Evolutionary conservation across 2,329 filamentous ascomycete species (phyloP).

Genomic region (Cercospora canescens): DNA sequence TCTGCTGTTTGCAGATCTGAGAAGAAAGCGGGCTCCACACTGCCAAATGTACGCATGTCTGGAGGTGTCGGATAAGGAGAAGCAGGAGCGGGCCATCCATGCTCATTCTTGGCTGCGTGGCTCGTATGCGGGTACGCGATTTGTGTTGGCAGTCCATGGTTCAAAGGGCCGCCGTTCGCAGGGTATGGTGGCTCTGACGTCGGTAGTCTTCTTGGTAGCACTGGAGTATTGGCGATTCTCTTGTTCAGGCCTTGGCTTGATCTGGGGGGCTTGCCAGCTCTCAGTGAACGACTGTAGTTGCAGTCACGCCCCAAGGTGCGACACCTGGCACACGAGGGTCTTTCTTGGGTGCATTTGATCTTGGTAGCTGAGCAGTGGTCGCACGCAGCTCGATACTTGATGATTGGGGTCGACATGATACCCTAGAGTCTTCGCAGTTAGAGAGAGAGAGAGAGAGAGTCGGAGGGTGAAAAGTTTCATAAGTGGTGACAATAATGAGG

Average conservation of each 20-base stretch:
- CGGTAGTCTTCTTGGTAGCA: conserved; percentile 18
- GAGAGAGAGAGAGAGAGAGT: background rate
- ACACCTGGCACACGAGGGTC: conserved; percentile 23
- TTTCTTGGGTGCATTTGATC: conserved; percentile 27
- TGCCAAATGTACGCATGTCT: conserved; percentile 9
- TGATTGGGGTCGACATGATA: conserved; percentile 11
- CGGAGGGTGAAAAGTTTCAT: background rate
- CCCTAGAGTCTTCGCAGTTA: background rate
- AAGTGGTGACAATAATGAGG: background rate
- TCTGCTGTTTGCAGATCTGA: conserved; percentile 13
- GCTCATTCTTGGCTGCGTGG: conserved; percentile 6
- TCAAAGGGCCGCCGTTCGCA: background rate
- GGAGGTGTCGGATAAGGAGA: conserved; percentile 21
- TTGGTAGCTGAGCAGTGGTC: conserved; percentile 26
- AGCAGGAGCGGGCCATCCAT: conserved; percentile 10
- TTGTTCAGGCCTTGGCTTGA: conserved; percentile 23
- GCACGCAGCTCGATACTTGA: conserved; percentile 27
- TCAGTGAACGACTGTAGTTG: conserved; percentile 25
- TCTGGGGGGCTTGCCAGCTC: conserved; percentile 24
- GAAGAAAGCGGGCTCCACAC: conserved; percentile 13
- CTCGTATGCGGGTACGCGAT: conserved; percentile 1
- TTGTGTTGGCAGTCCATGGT: background rate
- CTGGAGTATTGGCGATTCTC: conserved; percentile 21
- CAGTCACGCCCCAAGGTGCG: conserved; percentile 22
- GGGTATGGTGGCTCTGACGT: conserved; percentile 1